These are phyloP conservation scores for Pseudonitzschia multistriata DNA, from an alignment of 108 stramenopile genomes.

Conservation along the genomic window DNA sequence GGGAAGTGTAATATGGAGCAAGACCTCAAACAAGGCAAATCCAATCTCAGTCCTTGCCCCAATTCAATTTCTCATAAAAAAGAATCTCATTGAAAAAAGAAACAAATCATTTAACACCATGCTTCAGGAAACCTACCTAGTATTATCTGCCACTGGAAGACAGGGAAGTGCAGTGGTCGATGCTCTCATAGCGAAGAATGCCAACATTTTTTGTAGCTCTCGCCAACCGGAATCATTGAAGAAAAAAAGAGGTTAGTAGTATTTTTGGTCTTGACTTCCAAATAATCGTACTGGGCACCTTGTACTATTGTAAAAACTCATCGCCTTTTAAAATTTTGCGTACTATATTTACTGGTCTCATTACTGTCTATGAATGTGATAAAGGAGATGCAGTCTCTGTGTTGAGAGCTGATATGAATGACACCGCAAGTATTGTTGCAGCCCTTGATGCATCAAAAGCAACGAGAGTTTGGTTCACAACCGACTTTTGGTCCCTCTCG, in stretches of 20 bases:
- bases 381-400: constrained; percentile 1
- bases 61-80: neutral
- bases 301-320: too few relatives aligned
- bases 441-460: constrained; percentile 36
- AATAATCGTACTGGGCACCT: too few relatives aligned
- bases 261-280: constrained; percentile 19
- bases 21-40: neutral
- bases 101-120: neutral
- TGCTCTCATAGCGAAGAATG: constrained; percentile 29
- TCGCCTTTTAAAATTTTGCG: neutral
- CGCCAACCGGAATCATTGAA: constrained; percentile 25
- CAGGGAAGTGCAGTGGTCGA: constrained; percentile 36
- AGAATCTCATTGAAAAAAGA: neutral
- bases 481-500: constrained; percentile 27
- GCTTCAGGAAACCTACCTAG: constrained; percentile 24
- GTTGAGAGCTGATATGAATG: constrained; percentile 28
- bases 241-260: neutral
- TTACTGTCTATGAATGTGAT: too few relatives aligned
- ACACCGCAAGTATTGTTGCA: constrained; percentile 21
- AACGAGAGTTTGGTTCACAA: constrained; percentile 36
- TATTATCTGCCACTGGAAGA: constrained; percentile 29
- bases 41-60: neutral
- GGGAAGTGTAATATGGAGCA: too few relatives aligned
- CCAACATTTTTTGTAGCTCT: constrained; percentile 27
- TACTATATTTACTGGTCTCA: too few relatives aligned